Percentiles rank a stretch among this genome's conserved stretches.
Evolutionary conservation across 2,329 filamentous ascomycete species (phyloP).

Genomic region (Myriosclerotinia scirpicola): DNA sequence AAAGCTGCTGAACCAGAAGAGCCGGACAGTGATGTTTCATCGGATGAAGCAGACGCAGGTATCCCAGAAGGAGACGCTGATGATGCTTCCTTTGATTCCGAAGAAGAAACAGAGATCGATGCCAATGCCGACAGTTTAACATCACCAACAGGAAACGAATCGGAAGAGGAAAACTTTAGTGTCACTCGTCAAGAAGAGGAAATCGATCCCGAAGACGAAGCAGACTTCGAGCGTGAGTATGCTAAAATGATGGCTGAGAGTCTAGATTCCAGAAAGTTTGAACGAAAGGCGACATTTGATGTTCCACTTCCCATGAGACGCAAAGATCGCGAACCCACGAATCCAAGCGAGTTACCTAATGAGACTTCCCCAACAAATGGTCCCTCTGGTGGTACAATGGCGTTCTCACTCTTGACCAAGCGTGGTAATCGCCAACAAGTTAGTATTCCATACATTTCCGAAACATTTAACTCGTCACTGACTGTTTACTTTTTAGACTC

Average conservation of each 20-base stretch:
- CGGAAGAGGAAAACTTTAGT: slow-evolving; percentile 82
- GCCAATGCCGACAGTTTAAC: slow-evolving; percentile 53
- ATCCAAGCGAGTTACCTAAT: slow-evolving; percentile 44
- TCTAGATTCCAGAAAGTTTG: slow-evolving; percentile 91
- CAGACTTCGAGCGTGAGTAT: slow-evolving; percentile 96
- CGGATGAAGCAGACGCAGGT: slow-evolving; percentile 66
- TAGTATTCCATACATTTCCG: slow-evolving; percentile 28
- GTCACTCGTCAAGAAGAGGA: slow-evolving; percentile 90
- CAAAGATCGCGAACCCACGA: slow-evolving; percentile 61
- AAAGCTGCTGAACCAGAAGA: slow-evolving; percentile 72
- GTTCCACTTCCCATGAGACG: slow-evolving; percentile 91
- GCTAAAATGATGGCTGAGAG: slow-evolving; percentile 99
- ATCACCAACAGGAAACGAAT: slow-evolving; percentile 59
- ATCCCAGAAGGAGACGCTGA: slow-evolving; percentile 51
- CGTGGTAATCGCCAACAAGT: slow-evolving; percentile 94
- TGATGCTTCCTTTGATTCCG: slow-evolving; percentile 47
- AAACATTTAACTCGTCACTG: slow-evolving; percentile 21
- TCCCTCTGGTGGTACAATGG: slow-evolving; percentile 68
- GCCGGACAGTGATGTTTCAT: slow-evolving; percentile 65
- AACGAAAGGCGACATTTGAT: slow-evolving; percentile 91
- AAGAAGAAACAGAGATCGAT: slow-evolving; percentile 55
- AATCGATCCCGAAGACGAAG: slow-evolving; percentile 88
- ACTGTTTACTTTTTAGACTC: slow-evolving; percentile 58
- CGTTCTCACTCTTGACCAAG: slow-evolving; percentile 94
- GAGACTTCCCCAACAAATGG: slow-evolving; percentile 41